Percentiles rank a stretch among this genome's conserved stretches.
Evolutionary conservation across 2,329 filamentous ascomycete genomes (phyloP).

Genomic region (Claviceps africana): DNA sequence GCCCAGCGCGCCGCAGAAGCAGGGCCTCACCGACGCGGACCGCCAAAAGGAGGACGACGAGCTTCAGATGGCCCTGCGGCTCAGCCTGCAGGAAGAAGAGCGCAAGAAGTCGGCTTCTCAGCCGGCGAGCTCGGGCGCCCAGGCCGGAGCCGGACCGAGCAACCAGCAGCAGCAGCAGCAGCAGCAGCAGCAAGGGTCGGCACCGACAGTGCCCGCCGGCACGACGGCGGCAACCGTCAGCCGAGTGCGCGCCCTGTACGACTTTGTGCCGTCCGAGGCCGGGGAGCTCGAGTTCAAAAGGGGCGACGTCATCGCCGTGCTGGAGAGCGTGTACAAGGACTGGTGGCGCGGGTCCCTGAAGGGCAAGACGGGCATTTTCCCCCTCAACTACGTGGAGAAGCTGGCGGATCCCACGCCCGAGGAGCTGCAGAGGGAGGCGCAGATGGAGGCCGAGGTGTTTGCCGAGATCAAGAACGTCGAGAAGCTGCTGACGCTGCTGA

Average conservation of each 20-base stretch:
- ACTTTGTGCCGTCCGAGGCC: slow-evolving; percentile 86
- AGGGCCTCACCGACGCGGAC: slow-evolving; percentile 76
- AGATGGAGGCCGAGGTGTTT: slow-evolving; percentile 71
- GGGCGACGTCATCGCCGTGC: slow-evolving; percentile 89
- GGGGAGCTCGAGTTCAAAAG: slow-evolving; percentile 94
- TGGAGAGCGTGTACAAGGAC: slow-evolving; percentile 97
- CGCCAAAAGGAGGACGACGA: slow-evolving; percentile 94
- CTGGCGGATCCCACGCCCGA: slow-evolving; percentile 86
- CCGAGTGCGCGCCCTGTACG: slow-evolving; percentile 80
- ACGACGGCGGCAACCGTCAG: slow-evolving; percentile 95
- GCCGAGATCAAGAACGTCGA: slow-evolving; percentile 51
- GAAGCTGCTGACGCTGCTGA: slow-evolving; percentile 73
- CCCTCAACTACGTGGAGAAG: slow-evolving; percentile 97
- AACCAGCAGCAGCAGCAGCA: slow-evolving; percentile 25
- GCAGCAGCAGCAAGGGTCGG: slow-evolving; percentile 18
- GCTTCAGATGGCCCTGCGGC: slow-evolving; percentile 83
- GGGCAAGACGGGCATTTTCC: slow-evolving; percentile 94
- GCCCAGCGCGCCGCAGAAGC: slow-evolving; percentile 87
- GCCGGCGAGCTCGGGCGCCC: slow-evolving; percentile 16
- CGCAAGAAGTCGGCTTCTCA: slow-evolving; percentile 36
- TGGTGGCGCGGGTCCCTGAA: slow-evolving; percentile 97
- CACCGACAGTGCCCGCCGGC: slow-evolving; percentile 54
- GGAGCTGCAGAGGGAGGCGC: slow-evolving; percentile 85
- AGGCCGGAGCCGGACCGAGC: slow-evolving; percentile 23
- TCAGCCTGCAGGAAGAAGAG: slow-evolving; percentile 82